Evolutionary conservation across 768 basidiomycete species (phyloP).

Genomic region (Ramaria sp.): DNA sequence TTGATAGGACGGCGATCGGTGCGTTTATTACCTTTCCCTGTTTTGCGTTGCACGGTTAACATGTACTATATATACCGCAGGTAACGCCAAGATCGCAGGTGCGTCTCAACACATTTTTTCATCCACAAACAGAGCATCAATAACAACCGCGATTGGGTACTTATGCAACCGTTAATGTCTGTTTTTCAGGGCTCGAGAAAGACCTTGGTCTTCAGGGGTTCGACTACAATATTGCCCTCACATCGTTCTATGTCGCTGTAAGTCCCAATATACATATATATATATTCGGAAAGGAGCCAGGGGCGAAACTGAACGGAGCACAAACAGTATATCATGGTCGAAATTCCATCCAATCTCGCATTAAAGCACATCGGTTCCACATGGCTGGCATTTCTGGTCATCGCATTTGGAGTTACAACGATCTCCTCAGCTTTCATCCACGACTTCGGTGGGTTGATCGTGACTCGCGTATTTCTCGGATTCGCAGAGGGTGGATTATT

Average conservation of each 20-base stretch:
- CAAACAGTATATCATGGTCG: slow-evolving; percentile 25
- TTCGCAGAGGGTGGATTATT: slow-evolving; percentile 32
- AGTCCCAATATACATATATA: background rate
- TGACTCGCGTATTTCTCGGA: slow-evolving; percentile 30
- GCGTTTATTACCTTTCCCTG: background rate
- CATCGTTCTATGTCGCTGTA: slow-evolving; percentile 30
- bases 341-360: slow-evolving; percentile 32
- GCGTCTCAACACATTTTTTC: background rate
- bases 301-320: background rate
- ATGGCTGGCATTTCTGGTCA: slow-evolving; percentile 28
- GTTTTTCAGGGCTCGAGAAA: slow-evolving; percentile 24
- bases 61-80: slow-evolving; percentile 9
- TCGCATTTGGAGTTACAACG: slow-evolving; percentile 26
- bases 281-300: background rate
- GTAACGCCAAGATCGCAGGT: slow-evolving; percentile 26
- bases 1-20: slow-evolving; percentile 16
- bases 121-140: too few species aligned
- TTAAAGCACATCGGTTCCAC: slow-evolving; percentile 30
- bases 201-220: slow-evolving; percentile 30
- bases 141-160: too few species aligned
- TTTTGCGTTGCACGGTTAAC: background rate
- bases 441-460: slow-evolving; percentile 24
- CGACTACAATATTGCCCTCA: slow-evolving; percentile 31
- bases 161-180: background rate
- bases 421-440: slow-evolving; percentile 30